Evolutionary conservation across 106 monocot species (phyloP), one percentile per base, ranked within the genome.

Genomic region (Dioscorea alata): DNA sequence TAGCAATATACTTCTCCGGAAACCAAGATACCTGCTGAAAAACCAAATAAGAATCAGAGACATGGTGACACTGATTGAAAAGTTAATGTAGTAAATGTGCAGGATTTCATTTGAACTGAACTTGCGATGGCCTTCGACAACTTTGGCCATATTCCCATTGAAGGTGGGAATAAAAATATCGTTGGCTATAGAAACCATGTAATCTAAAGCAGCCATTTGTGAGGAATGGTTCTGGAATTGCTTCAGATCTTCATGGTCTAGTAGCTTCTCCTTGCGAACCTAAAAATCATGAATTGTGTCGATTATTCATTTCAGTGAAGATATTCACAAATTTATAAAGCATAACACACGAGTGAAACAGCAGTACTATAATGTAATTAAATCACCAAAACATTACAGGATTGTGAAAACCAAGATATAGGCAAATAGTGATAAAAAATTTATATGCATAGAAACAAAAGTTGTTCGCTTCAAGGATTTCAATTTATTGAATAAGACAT

Each of bases 61-160:
- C 18, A 57, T 57, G 1, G 4, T 10, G 17, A 1, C 51, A 51
- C 14, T 51, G n/a, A n/a, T n/a, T n/a, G n/a, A n/a, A n/a, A n/a
- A n/a, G n/a, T n/a, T n/a, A n/a, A n/a, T n/a, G n/a, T 13, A 2
- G 54, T 54, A 19, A 54, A 14, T 18, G 19, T 54, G 12, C 54
- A 54, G 54, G 54, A 54, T 32, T 63, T 28, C 63, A 4, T 28
- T 16, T 63, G 31, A 32, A 57, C 57, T 64, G 28, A 56, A 86
- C 90, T 86, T 91, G 51, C 86, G 73, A 57, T 91, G 86, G 6
- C 90, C 90, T 69, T 90, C 86, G 35, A 90, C 86, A 51, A 90
- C 86, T 71, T 91, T 91, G 21, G 86, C 90, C 90, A 91, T 91
- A 79, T 90, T 90, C 19, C 90, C 90, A 72, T 91, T 82, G 58